Evolutionary conservation across 225 moss, liverwort and hornwort species (phyloP), one percentile per base, ranked within the genome.

Genomic region (Neckera pumila): DNA sequence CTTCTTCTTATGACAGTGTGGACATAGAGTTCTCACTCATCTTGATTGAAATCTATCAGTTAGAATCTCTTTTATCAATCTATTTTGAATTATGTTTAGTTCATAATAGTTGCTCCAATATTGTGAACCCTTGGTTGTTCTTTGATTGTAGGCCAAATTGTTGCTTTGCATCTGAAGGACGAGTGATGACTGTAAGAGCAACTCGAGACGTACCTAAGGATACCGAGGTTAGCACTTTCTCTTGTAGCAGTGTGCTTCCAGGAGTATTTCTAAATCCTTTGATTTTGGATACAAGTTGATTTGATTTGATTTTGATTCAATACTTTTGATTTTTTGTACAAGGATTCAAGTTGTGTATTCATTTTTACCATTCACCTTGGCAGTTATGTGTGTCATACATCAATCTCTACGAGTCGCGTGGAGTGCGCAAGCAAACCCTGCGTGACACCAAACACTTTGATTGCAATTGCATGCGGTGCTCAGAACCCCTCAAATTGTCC

Each of bases 171-270:
- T 95, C 96, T n/a, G 93, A 95, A 79, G 94, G 95, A 53, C 91
- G 90, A 85, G 92, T 96, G 85, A 97, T 97, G 97, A 95, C 93
- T 83, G 97, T 97, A 72, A 94, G 96, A 89, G 96, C 95, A 88
- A 93, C 94, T 66, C 93, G 93, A 89, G 95, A 97, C 84, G 88
- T 97, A 89, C 86, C 93, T 14, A 96, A 93, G 89, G 93, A 88
- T 78, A 92, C 95, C 6, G 95, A 97, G 94, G 95, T 95, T 54
- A 81, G 87, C 49, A 77, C 45, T 78, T 75, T 87, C 61, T 82
- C 36, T 11, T 67, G 42, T 76, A 38, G 56, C 42, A 36, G 75
- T 90, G 82, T 36, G 23, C 78, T 82, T 27, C 14, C 45, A 53
- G 31, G 54, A 34, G 49, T 82, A 71, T 28, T 71, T 79, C 36